Evolutionary conservation across 2,329 filamentous ascomycete genomes (phyloP).

Genomic region (Aschersonia sp.): DNA sequence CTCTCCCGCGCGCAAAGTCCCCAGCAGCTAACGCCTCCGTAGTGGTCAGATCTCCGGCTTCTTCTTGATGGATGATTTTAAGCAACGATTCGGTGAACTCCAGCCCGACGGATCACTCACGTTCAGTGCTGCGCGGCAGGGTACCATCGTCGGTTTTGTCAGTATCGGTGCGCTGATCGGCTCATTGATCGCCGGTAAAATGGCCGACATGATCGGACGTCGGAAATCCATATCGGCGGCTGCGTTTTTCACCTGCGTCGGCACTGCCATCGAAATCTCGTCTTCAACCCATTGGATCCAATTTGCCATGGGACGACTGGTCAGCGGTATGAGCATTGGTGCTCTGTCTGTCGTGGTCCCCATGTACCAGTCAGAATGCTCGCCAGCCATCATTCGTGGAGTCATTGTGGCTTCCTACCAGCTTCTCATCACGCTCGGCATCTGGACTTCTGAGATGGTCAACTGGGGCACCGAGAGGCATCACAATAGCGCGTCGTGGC

Average conservation of each 20-base stretch:
- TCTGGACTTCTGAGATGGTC: slow-evolving; percentile 42
- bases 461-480: slow-evolving; percentile 50
- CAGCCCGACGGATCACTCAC: slow-evolving; percentile 21
- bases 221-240: slow-evolving; percentile 46
- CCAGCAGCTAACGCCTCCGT: background rate
- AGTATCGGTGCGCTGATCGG: slow-evolving; percentile 45
- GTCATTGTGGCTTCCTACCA: slow-evolving; percentile 51
- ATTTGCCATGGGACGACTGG: slow-evolving; percentile 47
- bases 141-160: slow-evolving; percentile 46
- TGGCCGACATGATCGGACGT: slow-evolving; percentile 48
- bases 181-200: slow-evolving; percentile 40
- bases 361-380: slow-evolving; percentile 56
- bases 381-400: slow-evolving; percentile 49
- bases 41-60: slow-evolving; percentile 48
- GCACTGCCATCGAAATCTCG: slow-evolving; percentile 49
- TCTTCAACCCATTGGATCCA: slow-evolving; percentile 44
- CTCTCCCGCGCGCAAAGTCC: no score
- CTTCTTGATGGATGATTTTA: slow-evolving; percentile 44
- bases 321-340: slow-evolving; percentile 54
- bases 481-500: slow-evolving; percentile 42
- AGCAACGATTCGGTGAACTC: slow-evolving; percentile 34
- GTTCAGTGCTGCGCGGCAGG: slow-evolving; percentile 46
- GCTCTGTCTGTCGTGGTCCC: slow-evolving; percentile 48
- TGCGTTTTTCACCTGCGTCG: slow-evolving; percentile 47
- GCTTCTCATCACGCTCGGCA: slow-evolving; percentile 55